Conservation (phyloP, 1,139 yeast genomes). For the Suhomyces panamericanus region DNA sequence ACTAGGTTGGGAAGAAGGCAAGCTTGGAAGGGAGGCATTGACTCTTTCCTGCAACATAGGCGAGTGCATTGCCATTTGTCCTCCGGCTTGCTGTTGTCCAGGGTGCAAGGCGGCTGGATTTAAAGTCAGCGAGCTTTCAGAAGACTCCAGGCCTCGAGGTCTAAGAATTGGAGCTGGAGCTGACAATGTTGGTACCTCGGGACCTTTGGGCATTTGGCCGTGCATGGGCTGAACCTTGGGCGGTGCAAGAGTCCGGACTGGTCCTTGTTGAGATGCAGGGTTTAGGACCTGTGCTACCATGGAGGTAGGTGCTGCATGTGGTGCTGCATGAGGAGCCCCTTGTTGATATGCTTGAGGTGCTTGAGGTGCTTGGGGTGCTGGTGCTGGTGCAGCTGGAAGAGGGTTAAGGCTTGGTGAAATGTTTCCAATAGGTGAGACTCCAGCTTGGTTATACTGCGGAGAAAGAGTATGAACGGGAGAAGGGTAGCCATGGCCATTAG, state of each 20-base stretch:
- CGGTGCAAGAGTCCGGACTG: slow-evolving; percentile 4
- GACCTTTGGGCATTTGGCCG: background rate
- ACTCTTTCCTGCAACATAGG: background rate
- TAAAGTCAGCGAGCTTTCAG: slow-evolving; percentile 2
- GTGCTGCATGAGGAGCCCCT: background rate
- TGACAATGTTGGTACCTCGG: slow-evolving; percentile 2
- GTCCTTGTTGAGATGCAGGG: background rate
- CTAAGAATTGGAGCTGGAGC: slow-evolving; percentile 7
- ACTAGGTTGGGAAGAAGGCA: background rate
- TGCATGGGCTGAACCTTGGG: slow-evolving; percentile 1
- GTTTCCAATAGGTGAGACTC: background rate
- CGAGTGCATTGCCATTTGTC: background rate
- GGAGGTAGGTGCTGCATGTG: background rate
- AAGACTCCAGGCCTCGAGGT: slow-evolving; percentile 9
- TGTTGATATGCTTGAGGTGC: background rate
- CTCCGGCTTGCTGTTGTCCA: background rate
- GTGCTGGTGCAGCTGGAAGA: background rate
- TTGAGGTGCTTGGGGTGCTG: background rate
- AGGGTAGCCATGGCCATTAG: slow-evolving; percentile 2
- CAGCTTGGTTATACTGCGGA: too few species aligned
- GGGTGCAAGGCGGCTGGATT: too few species aligned
- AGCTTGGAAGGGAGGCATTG: slow-evolving; percentile 4
- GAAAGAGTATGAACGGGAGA: background rate
- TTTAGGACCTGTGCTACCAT: too few species aligned
- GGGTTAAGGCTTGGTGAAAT: background rate